These are phyloP conservation scores for Obelidium mucronatum DNA, from an alignment of 192 early-diverging fungal species.

Conservation along the genomic window DNA sequence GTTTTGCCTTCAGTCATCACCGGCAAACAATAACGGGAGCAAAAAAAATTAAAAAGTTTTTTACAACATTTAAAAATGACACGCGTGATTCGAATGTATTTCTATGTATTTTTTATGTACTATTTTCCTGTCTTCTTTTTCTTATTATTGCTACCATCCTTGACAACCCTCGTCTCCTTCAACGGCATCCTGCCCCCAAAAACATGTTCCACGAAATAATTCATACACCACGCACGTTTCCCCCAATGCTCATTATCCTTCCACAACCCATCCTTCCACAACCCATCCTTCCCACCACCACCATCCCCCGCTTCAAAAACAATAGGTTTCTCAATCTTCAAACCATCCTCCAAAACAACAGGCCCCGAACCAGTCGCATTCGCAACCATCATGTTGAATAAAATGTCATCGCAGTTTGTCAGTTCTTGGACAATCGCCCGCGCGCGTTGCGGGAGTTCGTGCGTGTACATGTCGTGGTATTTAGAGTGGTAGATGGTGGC, in stretches of 20 bases:
- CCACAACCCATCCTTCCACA: conserved; percentile 31
- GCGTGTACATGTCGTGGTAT: conserved; percentile 39
- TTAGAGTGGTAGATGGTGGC: conserved; percentile 36
- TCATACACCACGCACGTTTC: conserved; percentile 24
- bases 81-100: too few relatives aligned
- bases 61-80: too few relatives aligned
- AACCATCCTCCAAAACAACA: conserved; percentile 29
- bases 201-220: conserved; percentile 26
- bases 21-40: too few relatives aligned
- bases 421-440: conserved; percentile 29
- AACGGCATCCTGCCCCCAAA: conserved; percentile 35
- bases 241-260: conserved; percentile 27
- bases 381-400: conserved; percentile 45
- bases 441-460: conserved; percentile 21
- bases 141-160: too few relatives aligned
- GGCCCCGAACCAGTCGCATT: conserved; percentile 36
- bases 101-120: too few relatives aligned
- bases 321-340: conserved; percentile 17
- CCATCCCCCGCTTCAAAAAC: not conserved
- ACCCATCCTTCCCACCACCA: conserved; percentile 5
- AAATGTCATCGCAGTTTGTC: conserved; percentile 47
- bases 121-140: not conserved
- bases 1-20: too few relatives aligned
- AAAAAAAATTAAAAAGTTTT: too few relatives aligned
- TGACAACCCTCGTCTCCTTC: conserved; percentile 13